Base-by-base conservation (phyloP, 768 basidiomycete genomes). In the Holtermanniella nyarrowii region DNA sequence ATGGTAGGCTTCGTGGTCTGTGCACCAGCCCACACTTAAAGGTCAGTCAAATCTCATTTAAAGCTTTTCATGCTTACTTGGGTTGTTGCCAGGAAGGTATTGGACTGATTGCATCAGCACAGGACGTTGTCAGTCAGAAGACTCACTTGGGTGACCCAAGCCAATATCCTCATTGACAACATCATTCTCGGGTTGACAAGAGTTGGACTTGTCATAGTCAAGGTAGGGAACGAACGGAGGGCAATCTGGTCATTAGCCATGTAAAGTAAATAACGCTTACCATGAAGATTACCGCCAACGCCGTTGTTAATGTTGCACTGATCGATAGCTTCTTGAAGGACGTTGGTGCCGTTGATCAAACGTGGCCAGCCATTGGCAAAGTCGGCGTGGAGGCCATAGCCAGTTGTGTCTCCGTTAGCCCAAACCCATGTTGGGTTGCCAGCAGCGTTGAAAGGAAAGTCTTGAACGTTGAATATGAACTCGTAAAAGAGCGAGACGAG, bases 401-500 rank as follows among this genome's bases (percentile, higher is more conserved):
- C 70, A 41, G 66, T 65, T 5, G 68, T 70, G 42, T 71, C 68
- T 50, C 70, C 68, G 52, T 72, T 67, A 44, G 70, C 61, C 20
- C 54, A 61, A 21, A 68, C 63, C 59, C 59, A 71, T 12, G 66
- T 68, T 12, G 63, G 65, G 41, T 56, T 54, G 26, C 58, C 48
- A 24, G 40, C 59, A 47, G 59, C 55, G 66, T 68, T 68, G 66
- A 52, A 71, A 16, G 71, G 68, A 65, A 68, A 71, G 39, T 70
- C 62, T 26, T 66, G 61, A 24, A 69, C 65, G 4, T 60, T 37
- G 58, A 52, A 73, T 57, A 72, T 63, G 56, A 70, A 70, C 52
- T 73, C 72, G 69, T 72, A 73, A 59, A 73, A 73, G 25, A 73
- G 59, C 18, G 65, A 64, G 27, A 68, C 63, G 22, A 71, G 56